A percentile compares a stretch with the other conserved stretches of the same genome.
Evolutionary conservation across 2,329 filamentous ascomycete species (phyloP).

Genomic region (Aphanocladium album): DNA sequence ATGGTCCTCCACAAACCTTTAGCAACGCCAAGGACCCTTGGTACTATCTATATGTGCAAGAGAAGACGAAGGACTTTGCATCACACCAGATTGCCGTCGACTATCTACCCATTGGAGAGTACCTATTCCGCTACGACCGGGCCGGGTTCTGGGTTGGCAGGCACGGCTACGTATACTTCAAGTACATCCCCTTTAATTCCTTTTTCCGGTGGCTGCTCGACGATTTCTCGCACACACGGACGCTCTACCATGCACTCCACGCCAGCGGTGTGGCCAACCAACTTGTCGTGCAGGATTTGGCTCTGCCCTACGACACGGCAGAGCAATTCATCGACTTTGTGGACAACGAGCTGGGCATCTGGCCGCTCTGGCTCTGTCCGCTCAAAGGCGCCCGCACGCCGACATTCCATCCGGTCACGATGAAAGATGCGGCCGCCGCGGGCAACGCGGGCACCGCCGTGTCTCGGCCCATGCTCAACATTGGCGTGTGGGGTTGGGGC

Average conservation of each 20-base stretch:
- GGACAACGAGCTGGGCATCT: constrained; percentile 45
- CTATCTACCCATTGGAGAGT: constrained; percentile 63
- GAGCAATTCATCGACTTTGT: constrained; percentile 54
- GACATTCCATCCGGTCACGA: constrained; percentile 22
- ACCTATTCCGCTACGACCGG: constrained; percentile 72
- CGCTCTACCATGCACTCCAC: constrained; percentile 69
- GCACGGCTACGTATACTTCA: constrained; percentile 63
- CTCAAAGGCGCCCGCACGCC: constrained; percentile 48
- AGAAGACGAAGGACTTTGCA: constrained; percentile 30
- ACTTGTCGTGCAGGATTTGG: constrained; percentile 66
- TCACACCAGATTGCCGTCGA: constrained; percentile 32
- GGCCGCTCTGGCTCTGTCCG: constrained; percentile 57
- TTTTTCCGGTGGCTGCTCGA: constrained; percentile 65
- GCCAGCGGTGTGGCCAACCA: constrained; percentile 59
- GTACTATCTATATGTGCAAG: constrained; percentile 68
- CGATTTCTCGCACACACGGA: constrained; percentile 68
- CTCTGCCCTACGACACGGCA: constrained; percentile 48
- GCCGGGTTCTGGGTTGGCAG: constrained; percentile 70
- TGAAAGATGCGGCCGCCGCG: neutral
- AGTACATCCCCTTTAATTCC: constrained; percentile 57
- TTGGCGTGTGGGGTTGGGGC: constrained; percentile 77
- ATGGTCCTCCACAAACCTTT: constrained; percentile 49
- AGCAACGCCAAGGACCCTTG: constrained; percentile 61
- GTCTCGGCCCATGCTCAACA: constrained; percentile 55
- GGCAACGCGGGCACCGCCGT: no score